Conservation (phyloP, 2,329 filamentous ascomycete species). For the Diaporthe vexans region DNA sequence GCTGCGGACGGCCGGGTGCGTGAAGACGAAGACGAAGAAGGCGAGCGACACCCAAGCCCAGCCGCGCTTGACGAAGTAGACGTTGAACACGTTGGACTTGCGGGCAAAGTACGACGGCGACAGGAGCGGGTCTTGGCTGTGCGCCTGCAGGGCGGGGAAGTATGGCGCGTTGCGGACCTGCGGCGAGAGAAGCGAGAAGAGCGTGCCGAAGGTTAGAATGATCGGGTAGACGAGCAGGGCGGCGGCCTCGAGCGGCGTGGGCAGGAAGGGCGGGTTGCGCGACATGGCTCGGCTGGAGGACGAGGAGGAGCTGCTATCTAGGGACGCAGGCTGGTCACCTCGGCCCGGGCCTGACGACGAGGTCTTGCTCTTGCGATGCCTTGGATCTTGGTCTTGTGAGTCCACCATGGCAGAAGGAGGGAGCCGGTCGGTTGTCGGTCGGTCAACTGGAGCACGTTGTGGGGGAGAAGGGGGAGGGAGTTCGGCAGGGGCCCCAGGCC, state of each 20-base stretch:
- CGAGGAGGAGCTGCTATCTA: constrained; percentile 32
- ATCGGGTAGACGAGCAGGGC: constrained; percentile 80
- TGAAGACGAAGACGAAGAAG: constrained; percentile 77
- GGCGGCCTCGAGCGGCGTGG: constrained; percentile 76
- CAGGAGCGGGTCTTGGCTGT: constrained; percentile 62
- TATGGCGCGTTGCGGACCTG: constrained; percentile 75
- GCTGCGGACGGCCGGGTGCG: constrained; percentile 70
- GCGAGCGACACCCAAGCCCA: constrained; percentile 91
- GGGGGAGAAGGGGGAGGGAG: not conserved
- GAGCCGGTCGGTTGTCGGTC: not conserved
- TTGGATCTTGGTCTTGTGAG: constrained; percentile 34
- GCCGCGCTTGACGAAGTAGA: constrained; percentile 93
- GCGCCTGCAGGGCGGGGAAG: constrained; percentile 73
- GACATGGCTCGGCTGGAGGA: constrained; percentile 5
- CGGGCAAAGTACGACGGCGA: constrained; percentile 91
- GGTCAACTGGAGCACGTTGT: not conserved
- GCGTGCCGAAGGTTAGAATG: constrained; percentile 83
- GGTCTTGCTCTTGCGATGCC: constrained; percentile 37
- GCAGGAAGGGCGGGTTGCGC: constrained; percentile 72
- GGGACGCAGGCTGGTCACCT: not conserved
- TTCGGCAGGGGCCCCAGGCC: constrained; percentile 19
- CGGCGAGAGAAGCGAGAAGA: constrained; percentile 85
- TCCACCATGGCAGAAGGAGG: constrained; percentile 38
- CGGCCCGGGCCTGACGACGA: constrained; percentile 10
- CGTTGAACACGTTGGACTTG: constrained; percentile 93